Percentiles rank a stretch among this genome's conserved stretches.
Conservation (phyloP, 2,329 filamentous ascomycete species). For the Grosmannia penicillata region DNA sequence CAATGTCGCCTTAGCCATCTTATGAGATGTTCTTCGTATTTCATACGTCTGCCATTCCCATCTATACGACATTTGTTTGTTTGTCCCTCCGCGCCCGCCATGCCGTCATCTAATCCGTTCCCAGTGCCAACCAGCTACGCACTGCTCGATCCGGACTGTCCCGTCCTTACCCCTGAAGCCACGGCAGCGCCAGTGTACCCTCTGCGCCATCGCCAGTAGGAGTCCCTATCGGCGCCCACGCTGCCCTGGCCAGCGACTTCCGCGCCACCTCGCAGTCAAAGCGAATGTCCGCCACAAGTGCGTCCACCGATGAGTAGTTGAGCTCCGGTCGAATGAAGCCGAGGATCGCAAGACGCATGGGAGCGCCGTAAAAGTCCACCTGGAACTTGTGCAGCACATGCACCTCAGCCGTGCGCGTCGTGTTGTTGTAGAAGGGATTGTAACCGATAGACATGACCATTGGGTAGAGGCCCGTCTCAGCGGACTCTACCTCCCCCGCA, state of each 20-base stretch:
- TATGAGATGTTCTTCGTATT: too few relatives aligned
- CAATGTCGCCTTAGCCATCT: too few relatives aligned
- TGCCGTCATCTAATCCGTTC: not conserved
- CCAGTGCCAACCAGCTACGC: too few relatives aligned
- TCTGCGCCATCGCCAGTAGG: slow-evolving; percentile 2
- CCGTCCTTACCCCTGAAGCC: slow-evolving; percentile 4
- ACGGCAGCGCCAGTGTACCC: slow-evolving; percentile 16
- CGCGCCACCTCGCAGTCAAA: slow-evolving; percentile 75
- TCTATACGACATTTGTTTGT: too few relatives aligned
- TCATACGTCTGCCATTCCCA: too few relatives aligned
- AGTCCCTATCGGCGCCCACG: slow-evolving; percentile 39
- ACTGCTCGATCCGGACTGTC: too few relatives aligned
- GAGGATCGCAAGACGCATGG: slow-evolving; percentile 65
- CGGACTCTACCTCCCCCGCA: too few relatives aligned
- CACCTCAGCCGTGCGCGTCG: slow-evolving; percentile 71
- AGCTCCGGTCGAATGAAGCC: slow-evolving; percentile 83
- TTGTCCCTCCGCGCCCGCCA: too few relatives aligned
- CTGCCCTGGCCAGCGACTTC: slow-evolving; percentile 51
- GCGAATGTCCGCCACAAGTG: slow-evolving; percentile 74
- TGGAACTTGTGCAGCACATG: slow-evolving; percentile 70
- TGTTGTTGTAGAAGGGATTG: slow-evolving; percentile 96
- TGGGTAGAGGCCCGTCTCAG: slow-evolving; percentile 55
- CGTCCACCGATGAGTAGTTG: slow-evolving; percentile 75
- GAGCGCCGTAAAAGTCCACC: slow-evolving; percentile 70
- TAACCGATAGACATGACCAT: slow-evolving; percentile 94